Base-by-base conservation (phyloP, 2,329 filamentous ascomycete species). In the Harringtonia aguacate region DNA sequence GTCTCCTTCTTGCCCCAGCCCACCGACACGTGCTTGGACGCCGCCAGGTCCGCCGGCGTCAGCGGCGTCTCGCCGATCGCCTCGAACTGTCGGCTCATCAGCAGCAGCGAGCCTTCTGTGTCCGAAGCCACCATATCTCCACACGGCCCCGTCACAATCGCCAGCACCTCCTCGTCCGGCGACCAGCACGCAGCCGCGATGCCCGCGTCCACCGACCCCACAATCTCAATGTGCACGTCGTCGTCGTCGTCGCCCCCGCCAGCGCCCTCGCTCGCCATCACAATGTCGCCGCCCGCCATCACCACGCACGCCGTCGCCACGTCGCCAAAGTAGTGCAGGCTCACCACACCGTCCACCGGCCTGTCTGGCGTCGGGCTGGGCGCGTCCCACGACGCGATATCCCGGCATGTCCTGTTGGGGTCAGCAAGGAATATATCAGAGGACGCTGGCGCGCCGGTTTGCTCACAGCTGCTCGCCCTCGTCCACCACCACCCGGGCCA, bases 1-100 rank as follows among this genome's bases (percentile, higher is more conserved):
- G 92, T 98, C 64, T 98, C 92, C 59, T 85, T 87, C 68, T 97
- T 97, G 47, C 92, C 92, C 92, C 92, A 98, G 40, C 92, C 92
- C 20, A 98, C 90, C 18, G 88, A 94, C 46, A 95, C 92, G 67
- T 95, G 89, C 60, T 83, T 92, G 22, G 84, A 97, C n/a, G 79
- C 77, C 54, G 84, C 84, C 50, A 94, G 74, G 62, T 94, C 90
- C 36, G 89, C 86, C 0, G 69, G 59, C 0, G 75, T 77, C 61
- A 97, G 79, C 29, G 72, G 67, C 42, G 85, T 73, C 61, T 89
- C 84, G 29, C 84, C 77, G 35, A 94, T 79, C 46, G 81, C 82
- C 53, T 97, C 90, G 52, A 97, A 94, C 22, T 81, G 79, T 50
- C 88, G 77, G 45, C 88, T 95, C 90, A 98, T 95, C 58, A 95